Evolutionary conservation across 2,329 filamentous ascomycete genomes (phyloP).

Genomic region (Fusarium anguioides): DNA sequence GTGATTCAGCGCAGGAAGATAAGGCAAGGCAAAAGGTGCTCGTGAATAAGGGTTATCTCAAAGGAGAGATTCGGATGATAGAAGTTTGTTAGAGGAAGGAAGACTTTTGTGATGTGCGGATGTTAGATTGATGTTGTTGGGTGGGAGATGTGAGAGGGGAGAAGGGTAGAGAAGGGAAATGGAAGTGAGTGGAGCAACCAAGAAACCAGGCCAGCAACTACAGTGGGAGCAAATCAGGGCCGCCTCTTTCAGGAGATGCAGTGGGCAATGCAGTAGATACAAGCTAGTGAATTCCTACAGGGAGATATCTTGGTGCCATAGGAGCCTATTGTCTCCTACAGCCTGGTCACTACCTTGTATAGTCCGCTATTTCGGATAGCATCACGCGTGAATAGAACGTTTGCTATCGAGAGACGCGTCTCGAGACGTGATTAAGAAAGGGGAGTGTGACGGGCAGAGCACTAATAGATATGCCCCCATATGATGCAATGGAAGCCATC

Average conservation of each 20-base stretch:
- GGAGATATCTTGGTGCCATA: neutral
- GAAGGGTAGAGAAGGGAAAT: neutral
- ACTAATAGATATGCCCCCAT: conserved; percentile 2
- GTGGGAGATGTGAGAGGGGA: neutral
- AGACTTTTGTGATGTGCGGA: neutral
- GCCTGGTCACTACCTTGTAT: conserved; percentile 1
- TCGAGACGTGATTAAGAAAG: conserved; percentile 2
- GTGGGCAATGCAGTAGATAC: neutral
- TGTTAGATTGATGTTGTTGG: neutral
- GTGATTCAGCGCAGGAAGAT: neutral
- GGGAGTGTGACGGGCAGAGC: conserved; percentile 8
- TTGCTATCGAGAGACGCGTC: neutral
- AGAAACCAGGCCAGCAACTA: conserved; percentile 11
- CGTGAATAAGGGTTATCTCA: neutral
- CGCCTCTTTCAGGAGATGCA: neutral
- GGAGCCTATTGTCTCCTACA: neutral
- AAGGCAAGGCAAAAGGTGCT: neutral
- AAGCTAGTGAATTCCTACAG: neutral
- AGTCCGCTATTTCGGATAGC: neutral
- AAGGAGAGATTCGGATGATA: neutral
- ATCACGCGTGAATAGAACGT: conserved; percentile 6
- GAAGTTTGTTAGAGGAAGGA: neutral
- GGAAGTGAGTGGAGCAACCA: neutral
- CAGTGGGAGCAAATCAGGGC: neutral
- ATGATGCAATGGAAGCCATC: conserved; percentile 3